These are phyloP conservation scores for Penicillium rolfsii DNA, from an alignment of 2,329 filamentous ascomycete genomes.

Conservation along the genomic window DNA sequence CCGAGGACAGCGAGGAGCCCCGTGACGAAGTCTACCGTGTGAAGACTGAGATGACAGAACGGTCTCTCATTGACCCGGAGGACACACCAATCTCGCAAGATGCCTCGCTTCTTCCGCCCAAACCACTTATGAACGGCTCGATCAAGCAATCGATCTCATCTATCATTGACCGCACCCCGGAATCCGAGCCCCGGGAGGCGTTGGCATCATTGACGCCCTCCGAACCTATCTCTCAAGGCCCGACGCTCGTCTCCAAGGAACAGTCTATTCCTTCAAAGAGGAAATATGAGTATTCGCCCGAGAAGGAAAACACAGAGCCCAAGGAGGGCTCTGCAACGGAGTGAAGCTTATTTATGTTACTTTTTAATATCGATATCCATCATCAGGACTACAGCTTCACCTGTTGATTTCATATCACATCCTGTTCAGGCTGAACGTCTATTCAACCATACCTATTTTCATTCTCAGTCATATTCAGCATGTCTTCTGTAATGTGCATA, in stretches of 20 bases:
- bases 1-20: conserved; percentile 33
- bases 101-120: conserved; percentile 18
- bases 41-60: conserved; percentile 36
- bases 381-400: not conserved
- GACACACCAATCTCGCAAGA: conserved; percentile 15
- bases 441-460: conserved; percentile 12
- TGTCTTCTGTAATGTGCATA: conserved; percentile 14
- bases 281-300: conserved; percentile 29
- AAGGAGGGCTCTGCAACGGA: conserved; percentile 26
- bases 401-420: not conserved
- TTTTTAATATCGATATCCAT: conserved; percentile 13
- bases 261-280: conserved; percentile 26
- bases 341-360: conserved; percentile 16
- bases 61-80: conserved; percentile 25
- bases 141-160: conserved; percentile 46
- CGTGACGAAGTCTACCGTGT: conserved; percentile 30
- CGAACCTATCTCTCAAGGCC: conserved; percentile 28
- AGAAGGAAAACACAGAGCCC: conserved; percentile 34
- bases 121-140: conserved; percentile 33
- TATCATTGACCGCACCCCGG: conserved; percentile 43
- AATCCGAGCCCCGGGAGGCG: conserved; percentile 30
- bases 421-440: not conserved
- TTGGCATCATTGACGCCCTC: conserved; percentile 27
- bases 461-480: conserved; percentile 5
- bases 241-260: conserved; percentile 18